Evolutionary conservation across 768 basidiomycete species (phyloP), one percentile per base, ranked within the genome.

Genomic region (Solioccasus polychromus): DNA sequence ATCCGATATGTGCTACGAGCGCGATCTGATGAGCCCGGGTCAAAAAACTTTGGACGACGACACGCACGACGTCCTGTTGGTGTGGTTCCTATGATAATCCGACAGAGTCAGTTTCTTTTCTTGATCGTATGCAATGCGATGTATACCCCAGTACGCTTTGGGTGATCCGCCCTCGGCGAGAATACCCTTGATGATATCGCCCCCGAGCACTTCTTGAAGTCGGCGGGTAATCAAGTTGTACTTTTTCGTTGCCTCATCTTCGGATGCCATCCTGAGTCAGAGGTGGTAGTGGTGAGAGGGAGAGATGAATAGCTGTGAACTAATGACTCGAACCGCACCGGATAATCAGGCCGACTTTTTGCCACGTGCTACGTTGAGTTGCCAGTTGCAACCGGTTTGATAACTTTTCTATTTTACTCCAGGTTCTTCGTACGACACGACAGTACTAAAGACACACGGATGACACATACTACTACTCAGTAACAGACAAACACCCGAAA

Each of bases 1-100:
- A 99, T 6, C 91, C 96, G 47, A 98, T 86, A 59, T 98, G 96
- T 7, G 95, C 95, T 98, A 58, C 34, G 47, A 12, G 31, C 20
- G 24, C 6, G 19, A 31, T 5, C 15, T 42, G 47, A 39, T 37
- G 45, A 44, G 39, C 44, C 6, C 11, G 35, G 9, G 29, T 9
- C 1, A 26, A 28, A 25, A 32, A n/a, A 11, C 6, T 20, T 23
- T 23, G 17, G 43, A 34, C 10, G 31, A 34, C 4, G n/a, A 20
- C 34, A 69, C 90, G 69, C 66, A 97, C 93, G 95, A 72, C 92
- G 71, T 55, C 95, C 95, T 8, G 95, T 98, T 1, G 93, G 83
- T 17, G 95, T 92, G 17, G 90, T 86, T 39, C 95, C 95, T 96
- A 57, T 55, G 7, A 45, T 18, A 31, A 51, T 24, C 32, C 26